Conservation (phyloP, 352 stramenopile genomes). For the Globisporangium paroecandrum region DNA sequence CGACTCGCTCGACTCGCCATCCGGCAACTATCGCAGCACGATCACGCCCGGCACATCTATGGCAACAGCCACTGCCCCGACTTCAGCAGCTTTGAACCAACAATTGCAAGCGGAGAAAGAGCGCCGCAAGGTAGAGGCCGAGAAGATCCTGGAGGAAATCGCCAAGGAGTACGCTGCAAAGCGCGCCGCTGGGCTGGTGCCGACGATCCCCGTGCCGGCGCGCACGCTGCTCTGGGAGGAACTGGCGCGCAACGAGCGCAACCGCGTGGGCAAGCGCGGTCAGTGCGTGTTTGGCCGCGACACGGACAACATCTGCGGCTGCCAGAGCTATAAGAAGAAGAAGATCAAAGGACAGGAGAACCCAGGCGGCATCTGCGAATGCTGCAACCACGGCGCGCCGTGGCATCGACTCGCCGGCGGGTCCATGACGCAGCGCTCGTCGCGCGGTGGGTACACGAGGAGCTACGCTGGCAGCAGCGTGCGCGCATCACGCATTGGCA, state of each 20-base stretch:
- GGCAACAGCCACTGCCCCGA: not conserved
- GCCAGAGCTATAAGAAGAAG: slow-evolving; percentile 51
- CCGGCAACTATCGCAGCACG: slow-evolving; percentile 2
- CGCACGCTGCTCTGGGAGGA: slow-evolving; percentile 82
- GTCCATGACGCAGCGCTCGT: slow-evolving; percentile 27
- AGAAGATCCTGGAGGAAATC: slow-evolving; percentile 70
- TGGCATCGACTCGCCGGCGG: slow-evolving; percentile 69
- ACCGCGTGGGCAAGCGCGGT: slow-evolving; percentile 39
- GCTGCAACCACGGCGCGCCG: slow-evolving; percentile 60
- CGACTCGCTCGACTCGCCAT: slow-evolving; percentile 11
- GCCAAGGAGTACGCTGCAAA: slow-evolving; percentile 83
- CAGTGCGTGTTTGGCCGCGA: slow-evolving; percentile 71
- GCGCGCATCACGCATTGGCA: slow-evolving; percentile 28
- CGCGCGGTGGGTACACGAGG: slow-evolving; percentile 8
- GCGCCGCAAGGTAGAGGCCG: slow-evolving; percentile 47
- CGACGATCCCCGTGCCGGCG: slow-evolving; percentile 63
- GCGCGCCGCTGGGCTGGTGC: slow-evolving; percentile 65
- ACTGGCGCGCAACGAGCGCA: slow-evolving; percentile 46
- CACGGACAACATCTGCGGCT: slow-evolving; percentile 49
- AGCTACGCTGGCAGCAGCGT: slow-evolving; percentile 15
- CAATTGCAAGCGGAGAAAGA: slow-evolving; percentile 21
- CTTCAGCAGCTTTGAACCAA: slow-evolving; percentile 2
- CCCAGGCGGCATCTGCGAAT: slow-evolving; percentile 56
- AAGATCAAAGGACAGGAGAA: slow-evolving; percentile 44
- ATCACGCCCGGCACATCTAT: not conserved